Percentiles rank a stretch among this genome's conserved stretches.
Conservation (phyloP, 192 early-diverging fungal species). For the Kappamyces sp. region DNA sequence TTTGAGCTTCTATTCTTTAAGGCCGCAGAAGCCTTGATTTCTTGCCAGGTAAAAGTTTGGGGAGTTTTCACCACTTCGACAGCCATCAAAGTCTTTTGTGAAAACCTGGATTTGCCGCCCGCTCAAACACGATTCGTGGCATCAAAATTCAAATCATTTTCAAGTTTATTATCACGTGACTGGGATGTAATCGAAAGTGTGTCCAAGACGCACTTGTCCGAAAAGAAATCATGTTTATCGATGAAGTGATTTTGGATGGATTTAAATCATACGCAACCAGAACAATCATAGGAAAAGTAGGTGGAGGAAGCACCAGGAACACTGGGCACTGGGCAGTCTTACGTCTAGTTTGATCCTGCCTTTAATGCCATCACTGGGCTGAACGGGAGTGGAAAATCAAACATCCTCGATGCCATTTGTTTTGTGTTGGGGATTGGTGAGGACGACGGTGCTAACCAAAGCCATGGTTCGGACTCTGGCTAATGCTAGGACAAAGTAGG, state of each 20-base stretch:
- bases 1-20: conserved; percentile 12
- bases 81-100: too few relatives aligned
- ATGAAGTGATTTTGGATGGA: conserved; percentile 95
- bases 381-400: conserved; percentile 97
- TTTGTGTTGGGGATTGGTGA: conserved; percentile 97
- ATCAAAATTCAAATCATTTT: too few relatives aligned
- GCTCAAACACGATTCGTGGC: too few relatives aligned
- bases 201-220: too few relatives aligned
- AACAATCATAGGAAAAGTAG: conserved; percentile 77
- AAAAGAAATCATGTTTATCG: conserved; percentile 65
- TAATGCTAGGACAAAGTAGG: not conserved
- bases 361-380: conserved; percentile 99
- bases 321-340: too few relatives aligned
- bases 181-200: too few relatives aligned
- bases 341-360: conserved; percentile 76
- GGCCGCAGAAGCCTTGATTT: conserved; percentile 32
- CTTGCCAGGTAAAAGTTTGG: conserved; percentile 31
- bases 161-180: too few relatives aligned
- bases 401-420: conserved; percentile 97
- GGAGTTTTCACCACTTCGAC: too few relatives aligned
- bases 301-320: too few relatives aligned
- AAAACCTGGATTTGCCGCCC: too few relatives aligned
- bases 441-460: not conserved
- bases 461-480: not conserved
- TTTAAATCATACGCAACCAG: conserved; percentile 98